A percentile compares a stretch with the other conserved stretches of the same genome.
These are phyloP conservation scores for Apiospora phragmitis DNA, from an alignment of 2,329 filamentous ascomycete species.

Conservation along the genomic window DNA sequence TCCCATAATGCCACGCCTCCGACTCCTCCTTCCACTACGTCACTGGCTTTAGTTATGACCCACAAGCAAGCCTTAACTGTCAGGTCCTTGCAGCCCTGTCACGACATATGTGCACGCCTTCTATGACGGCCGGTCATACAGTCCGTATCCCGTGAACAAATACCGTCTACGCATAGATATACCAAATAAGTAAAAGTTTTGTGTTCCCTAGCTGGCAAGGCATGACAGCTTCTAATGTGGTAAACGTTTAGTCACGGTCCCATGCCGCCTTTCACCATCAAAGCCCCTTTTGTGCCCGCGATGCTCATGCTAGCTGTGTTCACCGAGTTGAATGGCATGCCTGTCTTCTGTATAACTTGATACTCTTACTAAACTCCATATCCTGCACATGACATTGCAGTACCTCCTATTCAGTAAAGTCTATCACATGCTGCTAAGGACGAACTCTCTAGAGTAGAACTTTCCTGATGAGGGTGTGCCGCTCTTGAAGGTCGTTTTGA, in stretches of 20 bases:
- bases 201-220: neutral
- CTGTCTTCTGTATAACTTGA: neutral
- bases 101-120: neutral
- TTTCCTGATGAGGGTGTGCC: neutral
- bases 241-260: neutral
- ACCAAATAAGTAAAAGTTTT: too few species aligned
- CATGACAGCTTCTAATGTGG: neutral
- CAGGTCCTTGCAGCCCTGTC: neutral
- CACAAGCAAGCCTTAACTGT: neutral
- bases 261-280: neutral
- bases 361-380: neutral
- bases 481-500: neutral
- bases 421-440: neutral
- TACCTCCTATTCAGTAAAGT: neutral
- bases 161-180: neutral
- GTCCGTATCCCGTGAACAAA: neutral
- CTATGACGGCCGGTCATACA: neutral
- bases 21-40: neutral
- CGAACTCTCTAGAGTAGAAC: neutral
- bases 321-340: neutral
- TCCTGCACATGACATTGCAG: neutral
- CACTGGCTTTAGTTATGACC: neutral
- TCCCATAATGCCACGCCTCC: neutral
- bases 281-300: neutral
- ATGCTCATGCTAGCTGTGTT: neutral